Base-by-base conservation (phyloP, 2,329 filamentous ascomycete species). In the Cytospora paraplurivora region DNA sequence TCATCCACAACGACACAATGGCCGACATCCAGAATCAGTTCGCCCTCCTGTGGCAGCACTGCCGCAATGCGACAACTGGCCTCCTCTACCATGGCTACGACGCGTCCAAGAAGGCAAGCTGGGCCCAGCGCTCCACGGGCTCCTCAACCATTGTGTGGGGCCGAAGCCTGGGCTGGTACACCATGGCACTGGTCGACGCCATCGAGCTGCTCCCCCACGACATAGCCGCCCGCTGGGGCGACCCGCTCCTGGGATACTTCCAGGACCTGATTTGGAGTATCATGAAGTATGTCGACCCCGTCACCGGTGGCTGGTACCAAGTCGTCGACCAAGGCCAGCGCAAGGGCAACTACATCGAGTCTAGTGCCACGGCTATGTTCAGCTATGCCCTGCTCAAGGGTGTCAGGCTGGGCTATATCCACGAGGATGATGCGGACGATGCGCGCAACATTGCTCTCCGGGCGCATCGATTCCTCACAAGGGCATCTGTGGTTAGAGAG, bases 81-180 rank as follows among this genome's bases (percentile, higher is more conserved):
- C 73, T 85, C 0, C 71, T 83, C 0, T 76, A 80, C 1, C 82
- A 85, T 63, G 82, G 82, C 19, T 85, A 83, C 66, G 82, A 85
- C 62, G 76, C 76, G 17, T 75, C 73, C 19, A 77, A 76, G 63
- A 74, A 69, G 13, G 80, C 81, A 27, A 70, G 76, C 1, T 85
- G 82, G 82, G 81, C 82, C 0, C 72, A 81, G 64, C 72, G 74
- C 0, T 66, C 71, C 4, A 83, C 78, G 0, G 82, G 82, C 5
- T 79, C 79, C 1, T 78, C 78, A 62, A 81, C 79, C 0, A 69
- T 79, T 15, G 81, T 83, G n/a, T 85, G 82, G 82, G 76, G 76
- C 32, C 73, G 82, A 13, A 75, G 79, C 27, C 68, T 82, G 13
- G 81, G 74, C 77, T 72, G 35, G 68, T 73, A 72, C 60, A 67